A percentile compares a stretch with the other conserved stretches of the same genome.
phyloP scores from a whole-genome alignment of 495 filamentous ascomycete genomes.

The Mytilinidion resinicola region DNA sequence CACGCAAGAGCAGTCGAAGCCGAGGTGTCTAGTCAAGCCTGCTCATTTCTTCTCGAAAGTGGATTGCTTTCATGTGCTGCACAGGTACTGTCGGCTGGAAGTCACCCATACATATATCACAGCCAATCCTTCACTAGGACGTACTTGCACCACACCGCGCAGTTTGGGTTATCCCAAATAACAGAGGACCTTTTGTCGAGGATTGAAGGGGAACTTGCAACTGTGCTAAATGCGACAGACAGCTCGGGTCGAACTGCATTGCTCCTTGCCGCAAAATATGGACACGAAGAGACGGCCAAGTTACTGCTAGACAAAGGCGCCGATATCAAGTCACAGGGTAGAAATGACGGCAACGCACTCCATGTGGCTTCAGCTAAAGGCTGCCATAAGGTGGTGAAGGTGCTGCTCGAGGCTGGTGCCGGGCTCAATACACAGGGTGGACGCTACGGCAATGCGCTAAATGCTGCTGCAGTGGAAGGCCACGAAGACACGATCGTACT shows the following conservation, averaged over 20 bases:
- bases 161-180: constrained; percentile 9
- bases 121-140: constrained; percentile 5
- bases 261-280: constrained; percentile 26
- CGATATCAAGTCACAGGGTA: background rate
- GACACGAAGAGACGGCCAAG: constrained; percentile 27
- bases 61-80: background rate
- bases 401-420: too few relatives aligned
- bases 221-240: constrained; percentile 27
- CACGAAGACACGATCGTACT: background rate
- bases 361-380: too few relatives aligned
- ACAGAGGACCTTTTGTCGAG: background rate
- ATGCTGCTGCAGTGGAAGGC: background rate
- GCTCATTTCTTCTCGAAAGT: background rate
- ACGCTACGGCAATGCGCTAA: too few relatives aligned
- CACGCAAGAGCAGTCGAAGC: constrained; percentile 33
- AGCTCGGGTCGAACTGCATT: constrained; percentile 24
- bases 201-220: background rate
- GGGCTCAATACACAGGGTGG: too few relatives aligned
- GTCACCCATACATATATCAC: background rate
- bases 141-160: constrained; percentile 3
- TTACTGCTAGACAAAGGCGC: constrained; percentile 18
- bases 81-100: constrained; percentile 5
- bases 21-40: constrained; percentile 8
- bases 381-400: too few relatives aligned
- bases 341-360: background rate